A percentile compares a stretch with the other conserved stretches of the same genome.
Conservation (phyloP, 495 filamentous ascomycete genomes). For the Hypoxylon subgilvum region DNA sequence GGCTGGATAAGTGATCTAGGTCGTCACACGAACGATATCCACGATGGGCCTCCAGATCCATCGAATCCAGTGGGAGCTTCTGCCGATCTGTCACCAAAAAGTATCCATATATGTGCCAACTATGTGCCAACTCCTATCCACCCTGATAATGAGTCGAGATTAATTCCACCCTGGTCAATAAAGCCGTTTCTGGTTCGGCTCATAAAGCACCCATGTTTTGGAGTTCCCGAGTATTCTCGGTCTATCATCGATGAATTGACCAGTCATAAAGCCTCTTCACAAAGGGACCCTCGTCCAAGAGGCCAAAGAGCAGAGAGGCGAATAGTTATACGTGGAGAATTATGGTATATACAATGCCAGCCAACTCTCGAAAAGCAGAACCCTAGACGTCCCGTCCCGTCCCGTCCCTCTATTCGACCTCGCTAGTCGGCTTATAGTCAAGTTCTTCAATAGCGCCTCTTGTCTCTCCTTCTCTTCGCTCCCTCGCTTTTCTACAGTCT, state of each 20-base stretch:
- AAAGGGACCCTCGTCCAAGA: constrained; percentile 18
- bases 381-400: constrained; percentile 2
- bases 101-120: constrained; percentile 28
- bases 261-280: constrained; percentile 34
- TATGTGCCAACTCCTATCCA: constrained; percentile 31
- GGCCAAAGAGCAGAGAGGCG: too few species aligned
- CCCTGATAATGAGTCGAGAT: constrained; percentile 36
- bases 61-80: constrained; percentile 9
- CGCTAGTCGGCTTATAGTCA: constrained; percentile 28
- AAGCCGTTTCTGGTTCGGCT: constrained; percentile 31
- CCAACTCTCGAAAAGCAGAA: constrained; percentile 15
- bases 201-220: constrained; percentile 26
- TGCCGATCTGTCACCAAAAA: constrained; percentile 31
- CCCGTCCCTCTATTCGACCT: constrained; percentile 10
- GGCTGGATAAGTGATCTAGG: constrained; percentile 20
- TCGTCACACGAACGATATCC: constrained; percentile 30
- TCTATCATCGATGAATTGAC: constrained; percentile 29
- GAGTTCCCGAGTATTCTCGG: constrained; percentile 14
- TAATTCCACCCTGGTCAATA: constrained; percentile 30
- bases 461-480: constrained; percentile 12
- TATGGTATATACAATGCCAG: constrained; percentile 23
- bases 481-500: not conserved
- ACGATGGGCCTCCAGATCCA: constrained; percentile 11
- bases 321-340: constrained; percentile 10
- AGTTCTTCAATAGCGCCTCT: constrained; percentile 17